Evolutionary conservation across 1,139 yeast species (phyloP).

Genomic region (Sugiyamaella xylanicola): DNA sequence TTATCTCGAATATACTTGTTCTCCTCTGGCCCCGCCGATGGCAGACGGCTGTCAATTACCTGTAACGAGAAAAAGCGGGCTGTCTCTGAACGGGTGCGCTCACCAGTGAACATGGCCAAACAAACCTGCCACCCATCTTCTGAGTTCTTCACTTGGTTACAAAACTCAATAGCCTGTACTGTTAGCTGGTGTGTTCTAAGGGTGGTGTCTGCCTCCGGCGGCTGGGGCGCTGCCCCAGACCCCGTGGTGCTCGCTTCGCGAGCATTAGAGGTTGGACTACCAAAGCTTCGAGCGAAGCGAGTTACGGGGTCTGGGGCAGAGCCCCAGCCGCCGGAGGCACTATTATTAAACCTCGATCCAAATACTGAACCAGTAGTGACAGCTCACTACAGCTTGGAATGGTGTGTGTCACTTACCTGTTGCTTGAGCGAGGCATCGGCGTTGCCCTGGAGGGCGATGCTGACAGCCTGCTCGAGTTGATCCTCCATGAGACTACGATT

Average conservation of each 20-base stretch:
- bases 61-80: slow-evolving; percentile 77
- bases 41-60: slow-evolving; percentile 69
- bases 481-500: slow-evolving; percentile 57
- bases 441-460: slow-evolving; percentile 80
- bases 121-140: slow-evolving; percentile 81
- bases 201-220: not conserved
- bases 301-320: no score
- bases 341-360: not conserved
- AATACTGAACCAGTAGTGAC: not conserved
- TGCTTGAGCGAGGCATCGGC: slow-evolving; percentile 67
- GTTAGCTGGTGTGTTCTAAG: not conserved
- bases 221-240: not conserved
- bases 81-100: slow-evolving; percentile 42
- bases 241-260: not conserved
- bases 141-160: slow-evolving; percentile 73
- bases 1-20: slow-evolving; percentile 50
- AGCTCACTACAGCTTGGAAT: not conserved
- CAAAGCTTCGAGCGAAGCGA: no score
- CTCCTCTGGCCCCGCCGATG: slow-evolving; percentile 52
- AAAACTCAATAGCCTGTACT: slow-evolving; percentile 67
- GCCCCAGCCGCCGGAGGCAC: not conserved
- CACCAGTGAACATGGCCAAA: slow-evolving; percentile 57
- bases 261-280: no score
- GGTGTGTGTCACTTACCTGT: slow-evolving; percentile 60
- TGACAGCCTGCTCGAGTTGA: slow-evolving; percentile 92